phyloP scores from a whole-genome alignment of 106 monocot species.

The Apostasia ramifera region DNA sequence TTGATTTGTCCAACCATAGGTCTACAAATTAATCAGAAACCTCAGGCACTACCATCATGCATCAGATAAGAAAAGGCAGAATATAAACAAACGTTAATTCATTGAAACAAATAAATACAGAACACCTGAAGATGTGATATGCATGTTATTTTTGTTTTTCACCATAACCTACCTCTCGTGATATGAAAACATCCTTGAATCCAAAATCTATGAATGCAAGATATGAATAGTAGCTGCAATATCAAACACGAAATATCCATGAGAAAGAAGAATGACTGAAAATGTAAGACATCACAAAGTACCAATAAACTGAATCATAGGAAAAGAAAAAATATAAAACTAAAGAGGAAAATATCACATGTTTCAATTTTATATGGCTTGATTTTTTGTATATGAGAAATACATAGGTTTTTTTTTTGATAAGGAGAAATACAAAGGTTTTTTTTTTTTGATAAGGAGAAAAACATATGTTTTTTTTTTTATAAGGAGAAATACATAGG shows the following conservation, averaged over 20 bases:
- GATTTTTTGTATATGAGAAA: no score
- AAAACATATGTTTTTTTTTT: no score
- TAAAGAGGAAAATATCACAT: no score
- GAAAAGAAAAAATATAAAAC: no score
- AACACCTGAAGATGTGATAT: constrained; percentile 1
- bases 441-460: no score
- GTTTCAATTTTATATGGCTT: no score
- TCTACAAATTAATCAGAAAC: constrained; percentile 28
- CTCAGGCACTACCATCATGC: not conserved
- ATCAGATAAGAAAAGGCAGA: not conserved
- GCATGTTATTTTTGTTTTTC: not conserved
- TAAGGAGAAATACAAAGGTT: no score
- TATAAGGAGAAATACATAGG: no score
- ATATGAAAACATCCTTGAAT: constrained; percentile 78
- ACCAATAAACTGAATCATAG: no score
- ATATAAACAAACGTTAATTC: not conserved
- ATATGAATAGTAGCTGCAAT: constrained; percentile 90
- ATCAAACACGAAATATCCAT: not conserved
- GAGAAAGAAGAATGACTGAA: no score
- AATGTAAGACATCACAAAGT: no score
- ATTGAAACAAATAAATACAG: not conserved
- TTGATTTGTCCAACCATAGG: constrained; percentile 84
- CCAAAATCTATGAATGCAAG: constrained; percentile 84
- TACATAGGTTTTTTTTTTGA: no score
- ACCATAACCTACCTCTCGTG: constrained; percentile 69